Evolutionary conservation across 805 yeast species (phyloP), one percentile per base, ranked within the genome.

Genomic region (Metschnikowia vanudenii): DNA sequence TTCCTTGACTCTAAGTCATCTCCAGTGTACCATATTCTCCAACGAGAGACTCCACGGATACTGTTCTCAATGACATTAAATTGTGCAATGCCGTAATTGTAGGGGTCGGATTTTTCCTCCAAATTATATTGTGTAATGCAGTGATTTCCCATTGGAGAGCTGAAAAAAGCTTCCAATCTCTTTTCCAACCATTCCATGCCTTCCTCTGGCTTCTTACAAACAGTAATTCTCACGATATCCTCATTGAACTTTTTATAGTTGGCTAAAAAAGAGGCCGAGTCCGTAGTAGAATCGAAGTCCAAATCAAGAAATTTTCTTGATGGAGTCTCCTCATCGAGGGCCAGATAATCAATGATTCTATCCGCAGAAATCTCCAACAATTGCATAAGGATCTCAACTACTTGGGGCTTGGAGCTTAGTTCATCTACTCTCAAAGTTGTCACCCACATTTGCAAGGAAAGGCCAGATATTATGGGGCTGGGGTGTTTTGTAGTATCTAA

Each of bases 381-480:
- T 13, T 80, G 81, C 14, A 94, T 84, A 46, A 88, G 68, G 13
- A 85, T 65, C 7, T 68, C 68, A 43, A 75, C 74, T 35, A 85
- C 80, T 37, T 79, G 77, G 5, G 74, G 71, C 52, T 75, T 77
- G 11, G 81, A 79, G 49, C 84, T 74, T 39, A 86, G 71, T 49
- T 84, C 88, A 55, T 90, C 96, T 47, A 84, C 80, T 57, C 99
- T 77, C 42, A 95, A 69, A 54, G 92, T 81, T 2, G 92, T 80
- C 50, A 96, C 89, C 99, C 99, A 95, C 70, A 94, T 85, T 62
- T 90, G 96, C 43, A 94, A 68, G 0, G 97, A 87, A 14, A 94
- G 74, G 0, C 97, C 96, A 41, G 96, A 85, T 2, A 92, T 84
- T n/a, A 92, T 84, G 46, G 94, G 74, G 57, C 96, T 87, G 20